These are phyloP conservation scores for Petunia axillaris DNA, from an alignment of 257 asterid genomes.

Conservation along the genomic window DNA sequence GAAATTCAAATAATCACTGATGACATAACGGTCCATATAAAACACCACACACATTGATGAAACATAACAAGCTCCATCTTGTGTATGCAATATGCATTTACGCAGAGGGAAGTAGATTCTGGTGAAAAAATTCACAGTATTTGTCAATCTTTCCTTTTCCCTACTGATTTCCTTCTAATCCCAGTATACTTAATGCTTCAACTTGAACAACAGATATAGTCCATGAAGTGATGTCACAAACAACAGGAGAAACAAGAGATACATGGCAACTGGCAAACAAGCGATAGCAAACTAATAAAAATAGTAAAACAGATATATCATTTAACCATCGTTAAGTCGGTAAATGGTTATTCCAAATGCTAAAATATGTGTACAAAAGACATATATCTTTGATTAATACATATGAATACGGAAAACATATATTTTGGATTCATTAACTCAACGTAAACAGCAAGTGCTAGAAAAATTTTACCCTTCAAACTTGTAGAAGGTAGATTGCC, in stretches of 20 bases:
- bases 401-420: too few relatives aligned
- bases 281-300: neutral
- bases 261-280: neutral
- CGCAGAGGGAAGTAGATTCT: neutral
- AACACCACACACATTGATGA: neutral
- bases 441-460: too few relatives aligned
- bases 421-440: too few relatives aligned
- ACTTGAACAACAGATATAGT: neutral
- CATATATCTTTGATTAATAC: too few relatives aligned
- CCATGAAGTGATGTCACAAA: neutral
- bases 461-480: too few relatives aligned
- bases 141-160: neutral
- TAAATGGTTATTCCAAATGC: too few relatives aligned
- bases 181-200: neutral
- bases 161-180: neutral
- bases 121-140: neutral
- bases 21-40: neutral
- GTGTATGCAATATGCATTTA: neutral
- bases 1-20: neutral
- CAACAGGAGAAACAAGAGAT: neutral
- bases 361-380: too few relatives aligned
- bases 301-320: neutral
- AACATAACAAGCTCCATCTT: neutral
- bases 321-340: too few relatives aligned
- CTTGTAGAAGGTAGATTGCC: slow-evolving; percentile 41